Percentiles rank a stretch among this genome's conserved stretches.
These are phyloP conservation scores for Basipetospora chlamydospora DNA, from an alignment of 2,329 filamentous ascomycete genomes.

Conservation along the genomic window DNA sequence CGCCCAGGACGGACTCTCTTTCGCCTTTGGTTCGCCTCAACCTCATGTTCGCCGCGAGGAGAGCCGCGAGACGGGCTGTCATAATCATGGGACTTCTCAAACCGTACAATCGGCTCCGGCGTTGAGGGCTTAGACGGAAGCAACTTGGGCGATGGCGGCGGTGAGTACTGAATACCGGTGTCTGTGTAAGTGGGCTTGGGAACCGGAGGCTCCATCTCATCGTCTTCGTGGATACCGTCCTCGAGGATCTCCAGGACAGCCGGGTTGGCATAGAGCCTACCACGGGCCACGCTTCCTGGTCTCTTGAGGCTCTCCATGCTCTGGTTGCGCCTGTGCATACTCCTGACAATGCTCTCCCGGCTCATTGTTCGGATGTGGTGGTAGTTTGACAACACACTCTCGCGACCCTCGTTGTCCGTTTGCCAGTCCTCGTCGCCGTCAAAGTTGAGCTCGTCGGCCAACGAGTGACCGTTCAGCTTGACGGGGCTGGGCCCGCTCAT, in stretches of 20 bases:
- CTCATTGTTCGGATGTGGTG: slow-evolving; percentile 39
- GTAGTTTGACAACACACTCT: slow-evolving; percentile 41
- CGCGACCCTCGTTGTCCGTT: slow-evolving; percentile 56
- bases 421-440: slow-evolving; percentile 63
- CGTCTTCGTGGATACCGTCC: slow-evolving; percentile 34
- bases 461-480: slow-evolving; percentile 53
- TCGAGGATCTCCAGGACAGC: slow-evolving; percentile 41
- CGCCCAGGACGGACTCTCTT: slow-evolving; percentile 48
- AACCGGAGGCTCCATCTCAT: slow-evolving; percentile 20
- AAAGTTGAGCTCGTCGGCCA: slow-evolving; percentile 84
- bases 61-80: slow-evolving; percentile 20
- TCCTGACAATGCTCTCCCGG: slow-evolving; percentile 38
- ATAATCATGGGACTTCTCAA: slow-evolving; percentile 24
- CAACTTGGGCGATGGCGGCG: slow-evolving; percentile 56
- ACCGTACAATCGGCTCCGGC: slow-evolving; percentile 23
- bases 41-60: slow-evolving; percentile 37
- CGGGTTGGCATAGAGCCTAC: slow-evolving; percentile 37
- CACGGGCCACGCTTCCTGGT: slow-evolving; percentile 38
- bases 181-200: slow-evolving; percentile 49
- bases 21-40: slow-evolving; percentile 59
- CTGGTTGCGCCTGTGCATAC: slow-evolving; percentile 37
- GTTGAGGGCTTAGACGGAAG: slow-evolving; percentile 23
- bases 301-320: slow-evolving; percentile 45
- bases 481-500: slow-evolving; percentile 40
- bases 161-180: slow-evolving; percentile 69